Evolutionary conservation across 768 basidiomycete species (phyloP).

Genomic region (Lyophyllum semitale): DNA sequence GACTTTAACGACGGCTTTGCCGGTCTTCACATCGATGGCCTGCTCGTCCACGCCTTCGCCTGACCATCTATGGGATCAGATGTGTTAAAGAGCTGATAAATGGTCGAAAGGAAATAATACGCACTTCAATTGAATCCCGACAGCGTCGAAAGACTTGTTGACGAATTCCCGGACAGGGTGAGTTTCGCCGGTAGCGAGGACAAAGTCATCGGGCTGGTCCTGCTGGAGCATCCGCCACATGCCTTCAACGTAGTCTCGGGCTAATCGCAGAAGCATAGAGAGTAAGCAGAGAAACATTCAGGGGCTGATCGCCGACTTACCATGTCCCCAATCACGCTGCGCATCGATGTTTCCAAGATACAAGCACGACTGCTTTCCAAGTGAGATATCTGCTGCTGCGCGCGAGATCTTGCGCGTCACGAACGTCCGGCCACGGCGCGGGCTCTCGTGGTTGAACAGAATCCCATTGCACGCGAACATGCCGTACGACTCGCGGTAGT

Average conservation of each 20-base stretch:
- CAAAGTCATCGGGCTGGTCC: slow-evolving; percentile 80
- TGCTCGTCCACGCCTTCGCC: slow-evolving; percentile 77
- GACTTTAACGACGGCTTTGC: slow-evolving; percentile 76
- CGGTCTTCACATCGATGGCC: slow-evolving; percentile 70
- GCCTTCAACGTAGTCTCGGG: slow-evolving; percentile 91
- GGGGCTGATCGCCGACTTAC: slow-evolving; percentile 40
- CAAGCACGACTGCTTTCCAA: slow-evolving; percentile 87
- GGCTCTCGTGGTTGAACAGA: slow-evolving; percentile 97
- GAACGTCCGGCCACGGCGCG: slow-evolving; percentile 91
- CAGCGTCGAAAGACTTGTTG: slow-evolving; percentile 76
- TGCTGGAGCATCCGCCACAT: slow-evolving; percentile 99
- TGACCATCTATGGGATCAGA: slow-evolving; percentile 59
- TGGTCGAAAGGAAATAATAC: slow-evolving; percentile 19
- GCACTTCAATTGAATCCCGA: slow-evolving; percentile 69
- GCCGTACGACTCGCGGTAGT: slow-evolving; percentile 93
- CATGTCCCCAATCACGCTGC: slow-evolving; percentile 97
- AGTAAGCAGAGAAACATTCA: not conserved
- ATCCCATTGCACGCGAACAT: slow-evolving; percentile 98
- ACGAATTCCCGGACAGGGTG: slow-evolving; percentile 94
- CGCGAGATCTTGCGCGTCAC: slow-evolving; percentile 94
- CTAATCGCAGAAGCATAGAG: slow-evolving; percentile 34
- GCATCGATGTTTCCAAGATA: slow-evolving; percentile 96
- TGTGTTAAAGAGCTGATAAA: slow-evolving; percentile 1
- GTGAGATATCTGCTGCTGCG: slow-evolving; percentile 87
- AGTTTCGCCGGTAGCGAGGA: slow-evolving; percentile 95